A percentile compares a stretch with the other conserved stretches of the same genome.
phyloP scores from a whole-genome alignment of 2,329 filamentous ascomycete genomes.

The Fusarium oligoseptatum region DNA sequence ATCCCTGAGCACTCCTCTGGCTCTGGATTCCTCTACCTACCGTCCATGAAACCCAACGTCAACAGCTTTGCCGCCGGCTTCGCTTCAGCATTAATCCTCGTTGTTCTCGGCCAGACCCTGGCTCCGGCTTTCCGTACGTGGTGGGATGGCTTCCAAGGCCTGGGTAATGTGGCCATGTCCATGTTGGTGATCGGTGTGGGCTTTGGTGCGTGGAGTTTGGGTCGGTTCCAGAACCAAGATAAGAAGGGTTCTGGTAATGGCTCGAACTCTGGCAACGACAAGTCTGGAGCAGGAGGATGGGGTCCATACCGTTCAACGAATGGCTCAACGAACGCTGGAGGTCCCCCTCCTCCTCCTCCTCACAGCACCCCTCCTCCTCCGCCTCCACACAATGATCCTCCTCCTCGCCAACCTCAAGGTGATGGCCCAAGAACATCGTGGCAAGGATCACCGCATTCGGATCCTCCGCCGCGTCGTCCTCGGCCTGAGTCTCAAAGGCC shows the following conservation, averaged over 20 bases:
- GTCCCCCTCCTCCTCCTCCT: constrained; percentile 51
- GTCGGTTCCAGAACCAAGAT: constrained; percentile 54
- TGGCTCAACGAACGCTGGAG: constrained; percentile 51
- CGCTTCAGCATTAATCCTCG: constrained; percentile 78
- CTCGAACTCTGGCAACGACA: constrained; percentile 38
- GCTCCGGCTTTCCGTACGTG: constrained; percentile 81
- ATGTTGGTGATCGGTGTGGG: constrained; percentile 80
- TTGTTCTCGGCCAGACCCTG: constrained; percentile 79
- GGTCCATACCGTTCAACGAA: constrained; percentile 49
- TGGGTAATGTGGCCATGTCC: constrained; percentile 79
- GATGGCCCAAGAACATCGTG: constrained; percentile 55
- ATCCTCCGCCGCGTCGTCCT: constrained; percentile 39
- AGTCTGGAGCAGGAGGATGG: constrained; percentile 49
- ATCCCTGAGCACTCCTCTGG: constrained; percentile 93
- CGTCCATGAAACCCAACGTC: constrained; percentile 84
- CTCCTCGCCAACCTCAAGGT: constrained; percentile 46
- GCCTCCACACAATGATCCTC: constrained; percentile 51
- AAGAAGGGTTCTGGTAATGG: constrained; percentile 36
- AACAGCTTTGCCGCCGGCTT: constrained; percentile 95
- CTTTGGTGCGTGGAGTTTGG: constrained; percentile 79
- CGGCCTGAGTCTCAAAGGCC: constrained; percentile 36
- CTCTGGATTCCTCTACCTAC: constrained; percentile 92
- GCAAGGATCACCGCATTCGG: constrained; percentile 50
- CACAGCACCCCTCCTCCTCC: constrained; percentile 51
- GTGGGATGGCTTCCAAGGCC: constrained; percentile 77